Evolutionary conservation across 768 basidiomycete genomes (phyloP).

Genomic region (Amanita pallidorosea): DNA sequence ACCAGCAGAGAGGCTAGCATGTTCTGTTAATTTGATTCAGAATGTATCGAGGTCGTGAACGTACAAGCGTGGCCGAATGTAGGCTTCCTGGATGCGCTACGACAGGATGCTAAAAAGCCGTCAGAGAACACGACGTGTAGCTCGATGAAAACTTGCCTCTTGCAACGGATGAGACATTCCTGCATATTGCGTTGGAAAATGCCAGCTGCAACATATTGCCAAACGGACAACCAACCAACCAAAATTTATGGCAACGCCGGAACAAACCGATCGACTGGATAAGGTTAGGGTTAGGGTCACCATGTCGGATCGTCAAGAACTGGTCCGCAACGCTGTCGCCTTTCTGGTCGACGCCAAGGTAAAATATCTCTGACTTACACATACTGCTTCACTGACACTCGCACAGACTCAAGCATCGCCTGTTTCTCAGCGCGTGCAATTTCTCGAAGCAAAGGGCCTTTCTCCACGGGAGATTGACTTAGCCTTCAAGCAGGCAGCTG

Average conservation of each 20-base stretch:
- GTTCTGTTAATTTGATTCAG: conserved; percentile 9
- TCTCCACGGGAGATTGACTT: conserved; percentile 76
- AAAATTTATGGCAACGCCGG: conserved; percentile 16
- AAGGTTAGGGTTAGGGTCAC: conserved; percentile 6
- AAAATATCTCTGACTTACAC: background rate
- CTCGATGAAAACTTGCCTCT: background rate
- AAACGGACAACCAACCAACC: conserved; percentile 1
- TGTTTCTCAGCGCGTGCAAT: conserved; percentile 77
- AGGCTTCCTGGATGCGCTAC: conserved; percentile 18
- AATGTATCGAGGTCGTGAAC: conserved; percentile 7
- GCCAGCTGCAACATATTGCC: conserved; percentile 33
- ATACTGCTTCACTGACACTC: background rate
- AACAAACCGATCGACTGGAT: conserved; percentile 9
- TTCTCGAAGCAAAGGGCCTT: conserved; percentile 93
- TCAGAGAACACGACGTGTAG: conserved; percentile 7
- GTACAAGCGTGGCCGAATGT: conserved; percentile 10
- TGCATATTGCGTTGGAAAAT: conserved; percentile 37
- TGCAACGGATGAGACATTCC: conserved; percentile 19
- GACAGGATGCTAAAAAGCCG: conserved; percentile 11
- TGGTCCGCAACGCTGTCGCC: conserved; percentile 70
- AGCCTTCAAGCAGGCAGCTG: conserved; percentile 58
- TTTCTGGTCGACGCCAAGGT: conserved; percentile 86
- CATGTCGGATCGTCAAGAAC: conserved; percentile 51
- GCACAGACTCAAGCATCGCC: conserved; percentile 66
- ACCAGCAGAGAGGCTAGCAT: conserved; percentile 8